Evolutionary conservation across 2,329 filamentous ascomycete genomes (phyloP).

Genomic region (Teratosphaeriaceae sp.): DNA sequence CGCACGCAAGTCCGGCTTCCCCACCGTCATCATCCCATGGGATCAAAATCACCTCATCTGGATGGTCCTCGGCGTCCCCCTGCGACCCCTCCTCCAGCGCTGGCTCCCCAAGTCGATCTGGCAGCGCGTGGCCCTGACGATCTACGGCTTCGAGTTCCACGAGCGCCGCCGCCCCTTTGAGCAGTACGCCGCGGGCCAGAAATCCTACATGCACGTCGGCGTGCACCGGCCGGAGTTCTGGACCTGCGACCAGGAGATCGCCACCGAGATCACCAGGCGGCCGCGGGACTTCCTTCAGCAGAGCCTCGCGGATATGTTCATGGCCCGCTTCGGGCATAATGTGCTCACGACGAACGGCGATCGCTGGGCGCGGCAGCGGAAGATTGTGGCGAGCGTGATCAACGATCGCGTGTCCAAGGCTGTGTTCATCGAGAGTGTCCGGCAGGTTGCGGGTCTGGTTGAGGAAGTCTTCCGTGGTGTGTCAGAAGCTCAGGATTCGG

Average conservation of each 20-base stretch:
- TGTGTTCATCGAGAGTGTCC: slow-evolving; percentile 25
- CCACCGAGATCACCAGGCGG: slow-evolving; percentile 15
- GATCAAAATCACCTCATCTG: slow-evolving; percentile 23
- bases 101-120: slow-evolving; percentile 16
- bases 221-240: slow-evolving; percentile 13
- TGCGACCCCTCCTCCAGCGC: slow-evolving; percentile 15
- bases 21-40: slow-evolving; percentile 21
- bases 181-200: slow-evolving; percentile 10
- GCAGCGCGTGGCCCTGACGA: slow-evolving; percentile 16
- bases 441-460: slow-evolving; percentile 23
- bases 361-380: slow-evolving; percentile 26
- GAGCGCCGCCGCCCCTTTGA: slow-evolving; percentile 15
- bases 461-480: slow-evolving; percentile 15
- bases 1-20: slow-evolving; percentile 19
- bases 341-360: slow-evolving; percentile 21
- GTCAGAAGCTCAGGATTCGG: neutral
- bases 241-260: slow-evolving; percentile 20
- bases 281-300: slow-evolving; percentile 20
- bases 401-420: slow-evolving; percentile 29
- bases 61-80: slow-evolving; percentile 19
- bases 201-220: slow-evolving; percentile 4
- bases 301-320: slow-evolving; percentile 15
- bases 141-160: slow-evolving; percentile 24
- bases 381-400: slow-evolving; percentile 25
- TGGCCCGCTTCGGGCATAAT: slow-evolving; percentile 21